Percentiles rank a stretch among this genome's conserved stretches.
Evolutionary conservation across 2,329 filamentous ascomycete species (phyloP).

Genomic region (Monilinia fructicola): DNA sequence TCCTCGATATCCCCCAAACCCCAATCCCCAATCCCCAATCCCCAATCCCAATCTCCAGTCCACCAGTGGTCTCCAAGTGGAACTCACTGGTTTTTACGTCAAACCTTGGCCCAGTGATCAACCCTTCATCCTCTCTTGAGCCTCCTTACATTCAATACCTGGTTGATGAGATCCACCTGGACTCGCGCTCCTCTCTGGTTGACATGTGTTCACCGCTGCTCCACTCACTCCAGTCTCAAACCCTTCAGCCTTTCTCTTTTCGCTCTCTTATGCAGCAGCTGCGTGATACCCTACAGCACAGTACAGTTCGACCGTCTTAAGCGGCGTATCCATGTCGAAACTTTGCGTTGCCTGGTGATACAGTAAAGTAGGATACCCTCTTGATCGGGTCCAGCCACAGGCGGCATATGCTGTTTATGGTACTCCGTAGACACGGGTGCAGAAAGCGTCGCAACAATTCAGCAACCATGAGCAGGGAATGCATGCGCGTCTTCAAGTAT

Average conservation of each 20-base stretch:
- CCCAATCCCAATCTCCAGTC: neutral
- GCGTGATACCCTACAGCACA: neutral
- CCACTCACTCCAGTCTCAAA: too few species aligned
- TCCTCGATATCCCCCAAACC: neutral
- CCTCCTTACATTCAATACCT: too few species aligned
- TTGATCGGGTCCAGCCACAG: neutral
- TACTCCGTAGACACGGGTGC: accelerated
- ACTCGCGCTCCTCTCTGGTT: too few species aligned
- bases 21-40: too few species aligned
- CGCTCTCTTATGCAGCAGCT: neutral
- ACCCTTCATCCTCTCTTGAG: too few species aligned
- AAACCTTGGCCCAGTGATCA: too few species aligned
- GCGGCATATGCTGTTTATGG: neutral
- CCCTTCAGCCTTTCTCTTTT: neutral
- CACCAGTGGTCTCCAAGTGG: too few species aligned
- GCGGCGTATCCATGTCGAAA: neutral
- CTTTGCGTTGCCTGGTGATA: neutral
- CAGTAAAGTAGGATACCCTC: too few species aligned
- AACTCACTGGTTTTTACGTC: too few species aligned
- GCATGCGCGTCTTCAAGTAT: neutral
- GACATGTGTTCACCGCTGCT: too few species aligned
- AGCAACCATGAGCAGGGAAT: neutral
- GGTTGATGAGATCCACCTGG: too few species aligned
- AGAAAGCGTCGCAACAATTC: neutral
- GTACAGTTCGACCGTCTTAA: neutral